Conservation (phyloP, 2,329 filamentous ascomycete species). For the Scedosporium apiospermum region DNA sequence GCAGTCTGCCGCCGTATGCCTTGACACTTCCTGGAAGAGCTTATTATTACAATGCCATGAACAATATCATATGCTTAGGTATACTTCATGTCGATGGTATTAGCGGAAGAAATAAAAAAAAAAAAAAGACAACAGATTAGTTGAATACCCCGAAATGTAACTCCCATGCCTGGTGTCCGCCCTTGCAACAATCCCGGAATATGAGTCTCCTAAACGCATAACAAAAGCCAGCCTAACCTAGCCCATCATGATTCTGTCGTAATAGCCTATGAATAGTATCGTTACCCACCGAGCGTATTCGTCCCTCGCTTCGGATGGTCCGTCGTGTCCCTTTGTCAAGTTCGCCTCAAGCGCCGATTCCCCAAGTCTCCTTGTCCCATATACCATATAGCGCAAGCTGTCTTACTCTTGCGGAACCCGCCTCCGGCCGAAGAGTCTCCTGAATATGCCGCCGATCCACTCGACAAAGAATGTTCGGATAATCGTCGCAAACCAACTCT, state of each 20-base stretch:
- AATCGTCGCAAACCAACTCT: conserved; percentile 1
- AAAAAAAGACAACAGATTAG: not conserved
- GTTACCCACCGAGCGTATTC: not conserved
- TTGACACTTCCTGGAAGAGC: no score
- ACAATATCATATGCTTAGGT: not conserved
- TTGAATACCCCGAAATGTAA: not conserved
- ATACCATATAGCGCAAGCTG: not conserved
- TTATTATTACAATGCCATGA: not conserved
- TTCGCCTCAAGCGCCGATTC: not conserved
- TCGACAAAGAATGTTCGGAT: not conserved
- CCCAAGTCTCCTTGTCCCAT: not conserved
- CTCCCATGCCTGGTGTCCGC: not conserved
- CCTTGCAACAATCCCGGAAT: not conserved
- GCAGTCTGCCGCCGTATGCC: no score
- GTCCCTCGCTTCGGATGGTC: no score
- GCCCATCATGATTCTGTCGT: not conserved
- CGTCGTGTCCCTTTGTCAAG: no score
- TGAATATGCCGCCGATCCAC: not conserved
- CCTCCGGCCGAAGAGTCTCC: not conserved
- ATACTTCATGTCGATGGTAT: not conserved
- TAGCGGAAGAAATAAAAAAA: not conserved
- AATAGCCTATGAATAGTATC: not conserved
- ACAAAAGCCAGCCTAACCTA: not conserved
- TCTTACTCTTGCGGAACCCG: not conserved
- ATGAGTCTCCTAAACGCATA: not conserved